phyloP scores from a whole-genome alignment of 1,139 yeast species.

The Kodamaea ohmeri region DNA sequence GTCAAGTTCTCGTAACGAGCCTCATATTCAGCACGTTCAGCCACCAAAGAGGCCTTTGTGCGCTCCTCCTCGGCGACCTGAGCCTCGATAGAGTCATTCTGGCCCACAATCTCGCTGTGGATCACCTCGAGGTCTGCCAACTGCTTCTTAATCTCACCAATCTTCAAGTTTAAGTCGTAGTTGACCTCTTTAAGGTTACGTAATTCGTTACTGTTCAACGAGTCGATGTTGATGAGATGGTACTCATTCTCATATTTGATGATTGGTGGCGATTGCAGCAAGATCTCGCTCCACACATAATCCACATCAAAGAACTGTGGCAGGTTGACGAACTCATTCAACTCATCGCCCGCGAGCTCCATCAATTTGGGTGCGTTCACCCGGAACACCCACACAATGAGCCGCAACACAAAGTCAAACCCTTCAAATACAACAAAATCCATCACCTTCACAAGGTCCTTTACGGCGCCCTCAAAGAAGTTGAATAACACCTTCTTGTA shows the following conservation, averaged over 20 bases:
- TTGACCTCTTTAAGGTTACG: constrained; percentile 38
- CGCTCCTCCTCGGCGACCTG: constrained; percentile 26
- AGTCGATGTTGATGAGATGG: constrained; percentile 41
- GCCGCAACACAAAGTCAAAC: constrained; percentile 33
- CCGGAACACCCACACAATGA: constrained; percentile 26
- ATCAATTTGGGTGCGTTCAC: constrained; percentile 21
- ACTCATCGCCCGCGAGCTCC: constrained; percentile 29
- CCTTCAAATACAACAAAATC: constrained; percentile 45
- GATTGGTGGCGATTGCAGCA: constrained; percentile 28
- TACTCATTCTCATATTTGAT: constrained; percentile 47
- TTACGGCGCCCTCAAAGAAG: constrained; percentile 22
- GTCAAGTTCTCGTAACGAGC: constrained; percentile 36
- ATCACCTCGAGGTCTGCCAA: constrained; percentile 34
- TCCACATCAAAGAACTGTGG: constrained; percentile 21
- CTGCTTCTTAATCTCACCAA: constrained; percentile 29
- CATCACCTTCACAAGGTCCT: constrained; percentile 20
- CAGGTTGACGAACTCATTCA: constrained; percentile 26
- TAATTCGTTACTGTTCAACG: constrained; percentile 40
- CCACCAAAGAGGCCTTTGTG: constrained; percentile 21
- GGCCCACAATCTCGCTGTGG: constrained; percentile 39
- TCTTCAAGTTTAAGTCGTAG: constrained; percentile 32
- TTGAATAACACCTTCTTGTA: constrained; percentile 25
- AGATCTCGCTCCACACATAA: constrained; percentile 18
- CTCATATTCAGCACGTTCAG: constrained; percentile 23
- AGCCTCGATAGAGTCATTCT: constrained; percentile 30